These are phyloP conservation scores for Lunularia cruciata DNA, from an alignment of 225 moss, liverwort and hornwort genomes.

Conservation along the genomic window DNA sequence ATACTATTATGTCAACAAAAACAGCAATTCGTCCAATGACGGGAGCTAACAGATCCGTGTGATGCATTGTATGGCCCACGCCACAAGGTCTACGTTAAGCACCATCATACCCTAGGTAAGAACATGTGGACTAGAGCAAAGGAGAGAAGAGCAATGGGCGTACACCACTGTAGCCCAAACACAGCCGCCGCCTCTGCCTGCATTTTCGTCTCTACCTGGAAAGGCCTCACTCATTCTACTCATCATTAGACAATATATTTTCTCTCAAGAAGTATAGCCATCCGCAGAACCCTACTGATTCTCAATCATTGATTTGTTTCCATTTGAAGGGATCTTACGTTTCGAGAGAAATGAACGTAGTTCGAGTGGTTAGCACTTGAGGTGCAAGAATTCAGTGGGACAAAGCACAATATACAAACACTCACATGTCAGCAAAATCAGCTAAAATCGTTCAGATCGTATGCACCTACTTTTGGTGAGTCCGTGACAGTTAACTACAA, in stretches of 20 bases:
- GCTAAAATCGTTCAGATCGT: no score
- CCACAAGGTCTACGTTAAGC: background rate
- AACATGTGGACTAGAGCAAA: conserved; percentile 1
- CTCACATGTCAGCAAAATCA: no score
- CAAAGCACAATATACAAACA: no score
- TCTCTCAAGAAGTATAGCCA: background rate
- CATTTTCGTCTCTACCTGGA: background rate
- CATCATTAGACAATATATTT: conserved; percentile 1
- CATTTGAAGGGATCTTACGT: background rate
- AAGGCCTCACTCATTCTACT: conserved; percentile 1
- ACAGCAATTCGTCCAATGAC: background rate
- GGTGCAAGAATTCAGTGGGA: background rate
- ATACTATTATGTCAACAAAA: background rate
- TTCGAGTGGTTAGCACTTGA: background rate
- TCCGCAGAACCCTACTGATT: background rate
- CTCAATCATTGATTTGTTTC: background rate
- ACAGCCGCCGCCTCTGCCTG: conserved; percentile 7
- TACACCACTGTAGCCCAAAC: background rate
- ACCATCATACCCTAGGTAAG: background rate
- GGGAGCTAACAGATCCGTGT: background rate
- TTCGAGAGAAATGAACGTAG: background rate
- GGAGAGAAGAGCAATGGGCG: background rate
- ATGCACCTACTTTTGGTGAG: no score
- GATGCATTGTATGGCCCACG: background rate
- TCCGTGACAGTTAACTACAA: no score